Conservation (phyloP, 2,329 filamentous ascomycete species). For the Fusarium mangiferae region DNA sequence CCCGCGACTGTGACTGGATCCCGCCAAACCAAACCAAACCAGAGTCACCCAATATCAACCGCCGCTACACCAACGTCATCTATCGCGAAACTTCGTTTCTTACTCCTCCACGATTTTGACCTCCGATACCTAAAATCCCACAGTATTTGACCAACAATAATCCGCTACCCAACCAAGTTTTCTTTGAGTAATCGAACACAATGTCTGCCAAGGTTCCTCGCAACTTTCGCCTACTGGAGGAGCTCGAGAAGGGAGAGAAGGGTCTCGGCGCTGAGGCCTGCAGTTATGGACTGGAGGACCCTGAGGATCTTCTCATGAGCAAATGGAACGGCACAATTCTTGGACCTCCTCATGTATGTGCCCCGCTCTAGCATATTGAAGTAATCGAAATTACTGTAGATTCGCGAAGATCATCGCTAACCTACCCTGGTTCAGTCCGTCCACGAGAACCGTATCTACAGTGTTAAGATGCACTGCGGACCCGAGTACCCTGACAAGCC, state of each 20-base stretch:
- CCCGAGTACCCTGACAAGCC: constrained; percentile 88
- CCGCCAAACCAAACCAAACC: neutral
- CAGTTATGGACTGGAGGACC: constrained; percentile 94
- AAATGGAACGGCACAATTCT: constrained; percentile 99
- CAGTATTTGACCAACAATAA: neutral
- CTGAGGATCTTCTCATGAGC: constrained; percentile 94
- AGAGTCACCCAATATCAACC: constrained; percentile 33
- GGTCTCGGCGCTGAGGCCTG: constrained; percentile 95
- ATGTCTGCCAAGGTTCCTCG: constrained; percentile 77
- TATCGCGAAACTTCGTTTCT: constrained; percentile 11
- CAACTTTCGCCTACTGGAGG: constrained; percentile 96
- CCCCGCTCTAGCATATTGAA: neutral
- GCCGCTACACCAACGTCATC: constrained; percentile 34
- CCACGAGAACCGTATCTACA: constrained; percentile 99
- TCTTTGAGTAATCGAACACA: constrained; percentile 5
- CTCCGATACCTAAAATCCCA: neutral
- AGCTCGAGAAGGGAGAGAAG: constrained; percentile 99
- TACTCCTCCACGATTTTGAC: neutral
- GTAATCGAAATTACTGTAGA: neutral
- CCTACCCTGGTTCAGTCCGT: constrained; percentile 70
- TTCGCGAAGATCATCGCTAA: constrained; percentile 12
- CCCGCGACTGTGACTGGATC: constrained; percentile 32
- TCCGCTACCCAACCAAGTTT: neutral
- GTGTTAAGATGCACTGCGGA: constrained; percentile 95
- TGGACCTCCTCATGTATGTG: constrained; percentile 89